Evolutionary conservation across 345 rosid genomes (phyloP), one percentile per base, ranked within the genome.

Genomic region (Linum trigynum): DNA sequence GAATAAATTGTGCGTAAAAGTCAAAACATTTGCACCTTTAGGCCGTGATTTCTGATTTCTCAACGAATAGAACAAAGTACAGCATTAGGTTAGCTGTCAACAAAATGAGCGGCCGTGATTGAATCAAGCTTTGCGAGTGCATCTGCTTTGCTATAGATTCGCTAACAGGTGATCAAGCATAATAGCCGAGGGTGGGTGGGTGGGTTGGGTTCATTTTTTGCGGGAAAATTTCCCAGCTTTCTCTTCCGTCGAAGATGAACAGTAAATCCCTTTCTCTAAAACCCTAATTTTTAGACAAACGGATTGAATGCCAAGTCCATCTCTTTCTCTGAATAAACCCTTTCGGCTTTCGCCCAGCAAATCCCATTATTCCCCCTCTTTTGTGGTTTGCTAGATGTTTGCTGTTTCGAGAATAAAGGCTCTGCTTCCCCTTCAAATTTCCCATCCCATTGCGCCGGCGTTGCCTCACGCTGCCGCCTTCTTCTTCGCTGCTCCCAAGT

Each of bases 361-460:
- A 23, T 23, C 1, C 32, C 53, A 48, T 15, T 9, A 48, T 15
- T 15, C 53, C 53, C 9, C 14, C 14, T 48, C 53, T 48, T 10
- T 15, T 10, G 14, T 9, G 14, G 9, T 48, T 48, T 15, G 14
- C 53, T 48, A 0, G 57, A 81, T 87, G 83, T 63, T 72, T 36
- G 60, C 75, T 38, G 41, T 83, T 71, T 73, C 85, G 17, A 75
- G 74, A 38, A 86, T 88, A 86, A 82, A 76, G 69, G 70, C 78
- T 39, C 42, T 82, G 12, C 35, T 82, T 15, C 59, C 73, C 59
- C 36, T 15, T 72, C 75, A 10, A 60, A 23, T 23, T 23, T 23
- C 83, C 3, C 57, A 69, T 7, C 61, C 62, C 59, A 77, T 71
- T 61, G 43, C 72, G 65, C 23, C 67, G 0, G 55, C 62, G 65